Conservation (phyloP, 176 grass and related monocot species). For the Oryza glaberrima region DNA sequence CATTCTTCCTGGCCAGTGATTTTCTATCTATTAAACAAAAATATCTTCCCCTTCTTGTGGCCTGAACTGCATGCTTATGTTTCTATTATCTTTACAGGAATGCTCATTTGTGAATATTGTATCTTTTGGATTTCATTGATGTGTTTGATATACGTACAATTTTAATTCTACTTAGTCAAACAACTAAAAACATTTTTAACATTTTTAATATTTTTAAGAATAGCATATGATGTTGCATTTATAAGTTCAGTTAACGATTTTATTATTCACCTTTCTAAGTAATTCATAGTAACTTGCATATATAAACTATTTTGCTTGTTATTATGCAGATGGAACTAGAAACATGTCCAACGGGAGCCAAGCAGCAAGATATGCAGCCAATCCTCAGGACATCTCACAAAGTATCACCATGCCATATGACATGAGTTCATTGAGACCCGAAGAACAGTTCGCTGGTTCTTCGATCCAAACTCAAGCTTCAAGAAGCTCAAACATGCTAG, state of each 20-base stretch:
- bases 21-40: neutral
- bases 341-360: slow-evolving; percentile 50
- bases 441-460: slow-evolving; percentile 58
- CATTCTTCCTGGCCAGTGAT: slow-evolving; percentile 7
- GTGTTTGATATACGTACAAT: neutral
- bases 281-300: slow-evolving; percentile 11
- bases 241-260: neutral
- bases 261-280: slow-evolving; percentile 16
- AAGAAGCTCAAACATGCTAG: slow-evolving; percentile 51
- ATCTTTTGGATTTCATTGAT: neutral
- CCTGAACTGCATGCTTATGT: neutral
- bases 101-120: neutral
- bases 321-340: slow-evolving; percentile 53
- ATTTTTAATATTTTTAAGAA: neutral
- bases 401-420: slow-evolving; percentile 53
- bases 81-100: slow-evolving; percentile 11
- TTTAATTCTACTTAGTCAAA: neutral
- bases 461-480: slow-evolving; percentile 48
- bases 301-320: slow-evolving; percentile 44
- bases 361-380: slow-evolving; percentile 41
- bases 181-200: neutral
- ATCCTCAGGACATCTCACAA: slow-evolving; percentile 47
- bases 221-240: slow-evolving; percentile 27
- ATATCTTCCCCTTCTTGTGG: neutral
- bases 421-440: slow-evolving; percentile 50